These are phyloP conservation scores for Triangularia verruculosa DNA, from an alignment of 2,329 filamentous ascomycete genomes.

Conservation along the genomic window DNA sequence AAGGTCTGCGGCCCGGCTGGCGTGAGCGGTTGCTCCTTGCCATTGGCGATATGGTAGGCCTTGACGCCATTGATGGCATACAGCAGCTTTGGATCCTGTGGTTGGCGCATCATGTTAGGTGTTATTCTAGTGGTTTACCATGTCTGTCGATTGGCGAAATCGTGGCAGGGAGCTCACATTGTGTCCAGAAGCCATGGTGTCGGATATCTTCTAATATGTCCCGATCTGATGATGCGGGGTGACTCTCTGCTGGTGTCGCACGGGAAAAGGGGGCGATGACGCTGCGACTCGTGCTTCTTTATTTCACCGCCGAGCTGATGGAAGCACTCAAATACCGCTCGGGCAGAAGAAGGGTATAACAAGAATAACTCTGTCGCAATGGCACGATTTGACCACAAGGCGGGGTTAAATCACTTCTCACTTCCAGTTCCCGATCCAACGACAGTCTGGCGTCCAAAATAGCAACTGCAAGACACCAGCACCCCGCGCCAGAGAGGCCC, in stretches of 20 bases:
- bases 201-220: neutral
- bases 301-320: neutral
- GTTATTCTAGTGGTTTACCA: neutral
- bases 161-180: conserved; percentile 36
- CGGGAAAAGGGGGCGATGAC: neutral
- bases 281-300: neutral
- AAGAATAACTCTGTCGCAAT: neutral
- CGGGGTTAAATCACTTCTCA: conserved; percentile 14
- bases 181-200: conserved; percentile 43
- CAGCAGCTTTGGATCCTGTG: conserved; percentile 61
- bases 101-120: conserved; percentile 7
- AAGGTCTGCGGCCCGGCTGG: conserved; percentile 85
- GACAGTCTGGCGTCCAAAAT: conserved; percentile 23
- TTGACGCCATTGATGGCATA: conserved; percentile 80
- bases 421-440: neutral
- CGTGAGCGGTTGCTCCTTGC: conserved; percentile 78
- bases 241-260: neutral
- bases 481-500: conserved; percentile 20
- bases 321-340: neutral
- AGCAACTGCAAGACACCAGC: conserved; percentile 20
- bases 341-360: neutral
- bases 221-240: conserved; percentile 6
- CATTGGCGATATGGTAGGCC: conserved; percentile 87
- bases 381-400: conserved; percentile 8
- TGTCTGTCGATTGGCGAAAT: neutral